Base-by-base conservation (phyloP, 805 yeast species). In the Kuraishia borneana region DNA sequence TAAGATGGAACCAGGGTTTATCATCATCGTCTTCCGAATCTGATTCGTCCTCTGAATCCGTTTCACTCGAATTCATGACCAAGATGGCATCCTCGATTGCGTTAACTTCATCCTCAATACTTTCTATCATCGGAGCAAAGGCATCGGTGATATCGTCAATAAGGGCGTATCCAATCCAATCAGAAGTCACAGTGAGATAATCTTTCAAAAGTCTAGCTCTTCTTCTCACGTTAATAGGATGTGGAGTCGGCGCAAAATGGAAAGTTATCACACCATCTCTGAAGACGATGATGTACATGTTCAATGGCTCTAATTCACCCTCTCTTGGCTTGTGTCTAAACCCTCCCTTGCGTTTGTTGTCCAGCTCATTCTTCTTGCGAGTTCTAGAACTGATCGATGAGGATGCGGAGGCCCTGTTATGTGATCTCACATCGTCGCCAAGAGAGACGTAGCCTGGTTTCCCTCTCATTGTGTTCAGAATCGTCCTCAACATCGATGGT, bases 121-220 rank as follows among this genome's bases (percentile, higher is more conserved):
- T 73, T 38, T 84, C 94, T 41, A 92, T 88, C 80, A 92, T 75
- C 2, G 98, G 98, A 1, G 94, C 97, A 63, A 84, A 92, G 0
- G 94, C 94, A 63, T 92, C 98, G 0, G 96, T 89, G 42, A 92
- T 84, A 53, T 92, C 97, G 61, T 92, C 98, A 45, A 92, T 84
- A 42, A 92, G 60, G 0, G 97, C 97, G 58, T 92, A 92, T 2
- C 96, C 89, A 31, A 92, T 80, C 98, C 98, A 92, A 54, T 92
- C 97, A 0, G 96, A 76, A 2, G 89, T 74, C 4, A 92, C 95
- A 2, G 83, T 84, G 40, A 92, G 62, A 50, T 88, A 89, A 53
- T 92, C 98, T 40, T 79, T 68, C 41, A 89, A 65, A 42, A 92
- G 60, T 37, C 98, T 67, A 0, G 95, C 94, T 53, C 98, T 73